Base-by-base conservation (phyloP, 148 eudicot species). In the Amaranthus cruentus region DNA sequence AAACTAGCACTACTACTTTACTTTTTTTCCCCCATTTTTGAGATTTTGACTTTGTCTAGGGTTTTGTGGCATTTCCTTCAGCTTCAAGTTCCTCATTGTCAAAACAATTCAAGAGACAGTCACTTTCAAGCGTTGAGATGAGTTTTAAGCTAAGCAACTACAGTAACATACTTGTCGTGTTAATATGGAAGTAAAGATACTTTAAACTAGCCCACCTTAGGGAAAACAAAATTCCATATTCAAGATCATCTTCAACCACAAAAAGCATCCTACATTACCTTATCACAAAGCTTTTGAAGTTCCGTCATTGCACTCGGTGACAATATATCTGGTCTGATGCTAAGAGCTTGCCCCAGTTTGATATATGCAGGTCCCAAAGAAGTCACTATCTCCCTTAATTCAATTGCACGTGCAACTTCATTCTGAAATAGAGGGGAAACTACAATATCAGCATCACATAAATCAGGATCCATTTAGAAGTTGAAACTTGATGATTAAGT, bases 341-440 rank as follows among this genome's bases (percentile, higher is more conserved):
- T 95, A 77, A 95, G 88, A 76, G 99, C 99, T 83, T 95, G 99
- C 79, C 99, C 99, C 75, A 95, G 87, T 85, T 95, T 95, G 47
- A 96, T 92, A 75, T 96, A 96, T 84, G 99, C 97, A 64, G 99
- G 99, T 73, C 99, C 99, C 89, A 96, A 83, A 68, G 99, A 96
- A 64, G 99, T 96, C 63, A 96, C 99, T 51, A 96, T 96, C 71
- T 96, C 97, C 84, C 99, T 81, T 74, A 96, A 68, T 79, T 96
- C 99, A 80, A 96, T 92, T n/a, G 99, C 99, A 68, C 99, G 89
- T 72, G 96, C 86, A 70, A 96, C 96, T 85, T 96, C 99, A 82
- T 96, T 96, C 99, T 95, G 80, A 77, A 11, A 55, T 43, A 72
- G 9, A 62, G 11, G 38, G 70, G 38, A 53, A 50, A 57, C 67